Conservation (phyloP, 495 filamentous ascomycete genomes). For the Penicillium canescens region DNA sequence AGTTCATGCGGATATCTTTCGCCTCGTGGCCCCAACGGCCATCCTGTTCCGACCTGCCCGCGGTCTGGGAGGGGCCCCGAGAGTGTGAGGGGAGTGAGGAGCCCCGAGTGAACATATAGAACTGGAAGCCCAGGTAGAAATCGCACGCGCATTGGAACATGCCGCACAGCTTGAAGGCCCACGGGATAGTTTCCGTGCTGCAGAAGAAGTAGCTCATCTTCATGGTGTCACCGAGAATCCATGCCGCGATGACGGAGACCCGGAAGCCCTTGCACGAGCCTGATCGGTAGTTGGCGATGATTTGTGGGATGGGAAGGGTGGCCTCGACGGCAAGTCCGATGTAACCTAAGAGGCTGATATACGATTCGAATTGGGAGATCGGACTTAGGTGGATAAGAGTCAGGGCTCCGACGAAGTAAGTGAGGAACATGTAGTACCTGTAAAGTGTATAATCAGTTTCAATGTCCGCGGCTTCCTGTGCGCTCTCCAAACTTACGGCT, state of each 20-base stretch:
- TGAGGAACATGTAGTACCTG: slow-evolving; percentile 88
- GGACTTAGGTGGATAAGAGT: slow-evolving; percentile 70
- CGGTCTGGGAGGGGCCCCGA: slow-evolving; percentile 11
- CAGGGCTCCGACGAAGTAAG: slow-evolving; percentile 66
- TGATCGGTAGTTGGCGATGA: slow-evolving; percentile 74
- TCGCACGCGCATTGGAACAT: slow-evolving; percentile 91
- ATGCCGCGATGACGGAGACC: slow-evolving; percentile 78
- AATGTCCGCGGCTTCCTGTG: not conserved
- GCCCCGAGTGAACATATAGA: slow-evolving; percentile 74
- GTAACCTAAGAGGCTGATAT: slow-evolving; percentile 74
- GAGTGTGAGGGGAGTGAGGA: not conserved
- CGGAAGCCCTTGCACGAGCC: slow-evolving; percentile 89
- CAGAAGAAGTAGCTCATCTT: slow-evolving; percentile 95
- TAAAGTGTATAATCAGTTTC: slow-evolving; percentile 1
- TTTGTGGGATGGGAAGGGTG: slow-evolving; percentile 85
- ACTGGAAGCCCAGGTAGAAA: slow-evolving; percentile 79
- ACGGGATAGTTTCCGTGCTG: slow-evolving; percentile 68
- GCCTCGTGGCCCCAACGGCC: slow-evolving; percentile 33
- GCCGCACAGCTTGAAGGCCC: slow-evolving; percentile 89
- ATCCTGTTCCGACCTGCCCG: slow-evolving; percentile 25
- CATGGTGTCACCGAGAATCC: slow-evolving; percentile 90
- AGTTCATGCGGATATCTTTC: slow-evolving; percentile 49
- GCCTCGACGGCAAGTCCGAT: slow-evolving; percentile 89
- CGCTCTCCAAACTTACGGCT: slow-evolving; percentile 58
- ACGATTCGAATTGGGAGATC: slow-evolving; percentile 59